These are phyloP conservation scores for Isatis tinctoria DNA, from an alignment of 345 rosid species.

Conservation along the genomic window DNA sequence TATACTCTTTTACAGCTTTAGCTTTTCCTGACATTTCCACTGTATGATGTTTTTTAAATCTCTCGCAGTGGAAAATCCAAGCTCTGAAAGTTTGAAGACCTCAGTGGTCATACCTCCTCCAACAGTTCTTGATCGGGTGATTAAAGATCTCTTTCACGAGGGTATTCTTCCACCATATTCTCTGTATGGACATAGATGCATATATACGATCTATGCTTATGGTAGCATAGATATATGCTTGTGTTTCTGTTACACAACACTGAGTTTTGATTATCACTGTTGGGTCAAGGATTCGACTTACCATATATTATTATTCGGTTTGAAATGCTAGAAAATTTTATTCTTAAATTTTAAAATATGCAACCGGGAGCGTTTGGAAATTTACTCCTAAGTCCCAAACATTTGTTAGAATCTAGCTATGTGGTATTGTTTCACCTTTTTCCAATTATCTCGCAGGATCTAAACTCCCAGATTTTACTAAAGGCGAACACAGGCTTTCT, in stretches of 20 bases:
- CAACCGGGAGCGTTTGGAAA: background rate
- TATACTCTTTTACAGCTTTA: constrained; percentile 10
- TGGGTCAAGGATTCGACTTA: background rate
- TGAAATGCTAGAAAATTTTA: background rate
- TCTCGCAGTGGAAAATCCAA: constrained; percentile 64
- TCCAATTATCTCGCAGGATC: constrained; percentile 43
- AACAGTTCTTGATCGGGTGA: constrained; percentile 80
- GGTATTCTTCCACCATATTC: constrained; percentile 42
- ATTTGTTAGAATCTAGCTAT: background rate
- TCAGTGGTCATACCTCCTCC: constrained; percentile 82
- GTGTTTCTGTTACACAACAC: background rate
- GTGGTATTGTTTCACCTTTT: constrained; percentile 13
- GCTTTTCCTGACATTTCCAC: constrained; percentile 4
- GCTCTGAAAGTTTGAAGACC: constrained; percentile 61
- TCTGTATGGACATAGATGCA: constrained; percentile 11
- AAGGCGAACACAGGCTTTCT: constrained; percentile 64
- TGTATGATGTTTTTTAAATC: background rate
- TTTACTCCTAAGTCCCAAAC: background rate
- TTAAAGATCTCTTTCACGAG: constrained; percentile 85
- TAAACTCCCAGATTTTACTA: constrained; percentile 43
- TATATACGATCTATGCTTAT: background rate
- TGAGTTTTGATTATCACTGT: constrained; percentile 5
- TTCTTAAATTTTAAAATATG: background rate
- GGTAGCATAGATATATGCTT: constrained; percentile 1
- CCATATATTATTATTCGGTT: background rate